A percentile compares a stretch with the other conserved stretches of the same genome.
Evolutionary conservation across 2,329 filamentous ascomycete genomes (phyloP).

Genomic region (Diaporthe sp.): DNA sequence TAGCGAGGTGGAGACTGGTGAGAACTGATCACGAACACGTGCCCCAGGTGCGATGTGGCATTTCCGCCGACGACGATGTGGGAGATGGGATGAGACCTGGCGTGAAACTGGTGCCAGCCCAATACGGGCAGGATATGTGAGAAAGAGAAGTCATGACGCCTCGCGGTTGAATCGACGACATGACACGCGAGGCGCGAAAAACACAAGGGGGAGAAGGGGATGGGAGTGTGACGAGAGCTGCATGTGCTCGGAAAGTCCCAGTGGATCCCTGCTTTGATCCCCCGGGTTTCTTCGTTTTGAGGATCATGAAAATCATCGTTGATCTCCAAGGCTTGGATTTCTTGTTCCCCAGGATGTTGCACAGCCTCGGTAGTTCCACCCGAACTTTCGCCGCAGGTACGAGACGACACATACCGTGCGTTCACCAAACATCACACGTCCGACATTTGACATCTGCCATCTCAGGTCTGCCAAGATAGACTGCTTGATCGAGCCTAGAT

Average conservation of each 20-base stretch:
- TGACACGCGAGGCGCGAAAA: background rate
- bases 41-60: background rate
- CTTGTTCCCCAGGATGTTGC: background rate
- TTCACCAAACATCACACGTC: background rate
- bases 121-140: constrained; percentile 15
- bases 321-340: constrained; percentile 8
- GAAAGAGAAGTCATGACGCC: background rate
- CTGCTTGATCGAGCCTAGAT: background rate
- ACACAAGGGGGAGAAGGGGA: background rate
- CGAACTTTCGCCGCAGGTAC: constrained; percentile 5
- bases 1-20: background rate
- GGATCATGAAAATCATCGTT: constrained; percentile 28
- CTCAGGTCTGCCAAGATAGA: constrained; percentile 15
- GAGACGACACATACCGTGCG: constrained; percentile 20
- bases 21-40: background rate
- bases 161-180: constrained; percentile 1
- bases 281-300: constrained; percentile 17
- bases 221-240: background rate
- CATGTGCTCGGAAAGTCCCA: background rate
- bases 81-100: constrained; percentile 34
- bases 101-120: constrained; percentile 33
- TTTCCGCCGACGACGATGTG: background rate
- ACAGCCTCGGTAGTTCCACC: constrained; percentile 1
- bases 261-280: constrained; percentile 13
- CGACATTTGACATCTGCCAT: constrained; percentile 19